These are phyloP conservation scores for Rhizoclosmatium sp. DNA, from an alignment of 192 early-diverging fungal species.

Conservation along the genomic window DNA sequence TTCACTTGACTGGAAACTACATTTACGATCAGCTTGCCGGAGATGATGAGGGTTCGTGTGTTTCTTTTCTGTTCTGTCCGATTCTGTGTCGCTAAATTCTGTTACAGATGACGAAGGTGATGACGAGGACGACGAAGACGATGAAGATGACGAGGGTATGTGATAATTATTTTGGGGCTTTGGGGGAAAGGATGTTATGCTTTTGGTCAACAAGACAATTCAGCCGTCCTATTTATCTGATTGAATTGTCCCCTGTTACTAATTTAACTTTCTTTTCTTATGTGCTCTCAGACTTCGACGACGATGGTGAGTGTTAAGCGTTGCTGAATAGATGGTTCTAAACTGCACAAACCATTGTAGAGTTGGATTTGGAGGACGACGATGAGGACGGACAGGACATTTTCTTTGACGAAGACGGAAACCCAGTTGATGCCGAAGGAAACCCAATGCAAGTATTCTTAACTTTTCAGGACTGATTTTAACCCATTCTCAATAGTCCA, in stretches of 20 bases:
- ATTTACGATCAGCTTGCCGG: conserved; percentile 56
- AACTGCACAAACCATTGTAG: background rate
- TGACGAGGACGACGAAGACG: conserved; percentile 11
- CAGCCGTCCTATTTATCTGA: too few species aligned
- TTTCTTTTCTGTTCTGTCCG: background rate
- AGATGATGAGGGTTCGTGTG: conserved; percentile 43
- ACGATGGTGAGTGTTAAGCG: background rate
- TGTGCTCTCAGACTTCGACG: background rate
- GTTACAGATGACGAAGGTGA: background rate
- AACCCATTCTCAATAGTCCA: background rate
- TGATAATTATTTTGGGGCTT: background rate
- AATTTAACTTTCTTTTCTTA: background rate
- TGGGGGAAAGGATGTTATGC: background rate
- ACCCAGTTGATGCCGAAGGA: conserved; percentile 46
- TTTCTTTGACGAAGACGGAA: conserved; percentile 47
- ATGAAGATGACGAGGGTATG: background rate
- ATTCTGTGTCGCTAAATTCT: conserved; percentile 2
- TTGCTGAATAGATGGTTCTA: too few species aligned
- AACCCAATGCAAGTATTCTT: background rate
- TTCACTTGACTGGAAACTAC: conserved; percentile 79
- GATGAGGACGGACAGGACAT: conserved; percentile 19
- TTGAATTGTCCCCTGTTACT: background rate
- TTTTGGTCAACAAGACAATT: background rate
- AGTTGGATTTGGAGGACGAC: background rate
- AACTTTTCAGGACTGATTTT: background rate